Percentiles rank a stretch among this genome's conserved stretches.
phyloP scores from a whole-genome alignment of 129 eudicot species.

The Rutidosis leptorrhynchoides region DNA sequence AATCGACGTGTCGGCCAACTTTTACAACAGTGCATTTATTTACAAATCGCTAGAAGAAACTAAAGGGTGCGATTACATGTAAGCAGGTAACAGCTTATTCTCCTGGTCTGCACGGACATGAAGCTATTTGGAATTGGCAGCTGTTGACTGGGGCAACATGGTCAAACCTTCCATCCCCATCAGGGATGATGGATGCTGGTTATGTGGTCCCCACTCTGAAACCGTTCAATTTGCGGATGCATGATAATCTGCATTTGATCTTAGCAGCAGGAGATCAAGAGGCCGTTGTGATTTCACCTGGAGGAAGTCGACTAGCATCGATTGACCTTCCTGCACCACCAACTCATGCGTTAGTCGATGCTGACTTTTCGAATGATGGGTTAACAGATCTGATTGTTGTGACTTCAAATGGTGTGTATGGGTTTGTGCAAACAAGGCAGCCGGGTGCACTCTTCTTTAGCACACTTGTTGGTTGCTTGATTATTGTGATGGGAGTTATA shows the following conservation, averaged over 20 bases:
- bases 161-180: slow-evolving; percentile 94
- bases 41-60: slow-evolving; percentile 13
- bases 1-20: too few species aligned
- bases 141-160: slow-evolving; percentile 87
- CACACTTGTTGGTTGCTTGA: slow-evolving; percentile 88
- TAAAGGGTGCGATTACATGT: slow-evolving; percentile 22
- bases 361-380: slow-evolving; percentile 92
- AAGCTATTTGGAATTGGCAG: slow-evolving; percentile 98
- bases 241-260: slow-evolving; percentile 64
- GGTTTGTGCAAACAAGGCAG: slow-evolving; percentile 97
- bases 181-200: slow-evolving; percentile 83
- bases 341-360: slow-evolving; percentile 69
- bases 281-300: slow-evolving; percentile 72
- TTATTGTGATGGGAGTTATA: slow-evolving; percentile 87
- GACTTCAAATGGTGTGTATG: slow-evolving; percentile 82
- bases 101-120: slow-evolving; percentile 84
- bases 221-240: slow-evolving; percentile 56
- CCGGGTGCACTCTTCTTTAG: slow-evolving; percentile 99
- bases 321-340: slow-evolving; percentile 89
- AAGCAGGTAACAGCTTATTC: slow-evolving; percentile 86
- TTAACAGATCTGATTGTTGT: slow-evolving; percentile 83
- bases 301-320: slow-evolving; percentile 63
- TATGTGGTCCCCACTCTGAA: slow-evolving; percentile 82
- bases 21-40: too few species aligned
- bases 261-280: slow-evolving; percentile 94